A percentile compares a stretch with the other conserved stretches of the same genome.
phyloP scores from a whole-genome alignment of 345 rosid genomes.

The Nasturtium officinale region DNA sequence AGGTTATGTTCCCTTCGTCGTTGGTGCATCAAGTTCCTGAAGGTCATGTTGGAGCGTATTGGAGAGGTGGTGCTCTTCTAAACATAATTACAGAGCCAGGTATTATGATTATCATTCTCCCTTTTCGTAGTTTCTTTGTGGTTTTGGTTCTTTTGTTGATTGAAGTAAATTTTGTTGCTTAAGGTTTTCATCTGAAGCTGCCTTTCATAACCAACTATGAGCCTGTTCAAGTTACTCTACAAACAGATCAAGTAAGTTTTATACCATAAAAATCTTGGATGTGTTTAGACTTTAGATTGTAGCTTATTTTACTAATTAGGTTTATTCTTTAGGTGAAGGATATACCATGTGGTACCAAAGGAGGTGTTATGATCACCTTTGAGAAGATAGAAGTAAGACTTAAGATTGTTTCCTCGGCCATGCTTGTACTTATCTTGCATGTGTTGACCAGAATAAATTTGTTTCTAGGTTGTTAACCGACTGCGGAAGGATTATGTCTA shows the following conservation, averaged over 20 bases:
- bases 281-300: slow-evolving; percentile 13
- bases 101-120: slow-evolving; percentile 4
- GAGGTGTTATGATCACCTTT: slow-evolving; percentile 92
- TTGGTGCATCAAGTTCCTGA: slow-evolving; percentile 89
- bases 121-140: background rate
- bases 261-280: background rate
- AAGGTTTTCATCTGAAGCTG: slow-evolving; percentile 83
- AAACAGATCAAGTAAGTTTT: slow-evolving; percentile 72
- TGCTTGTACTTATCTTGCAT: slow-evolving; percentile 6
- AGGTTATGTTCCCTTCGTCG: slow-evolving; percentile 63
- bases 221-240: slow-evolving; percentile 95
- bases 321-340: slow-evolving; percentile 62
- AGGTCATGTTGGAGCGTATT: slow-evolving; percentile 95
- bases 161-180: slow-evolving; percentile 9
- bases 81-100: slow-evolving; percentile 71
- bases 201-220: slow-evolving; percentile 81
- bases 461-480: slow-evolving; percentile 75
- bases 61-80: slow-evolving; percentile 93
- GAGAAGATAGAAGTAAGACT: slow-evolving; percentile 83
- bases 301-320: slow-evolving; percentile 3
- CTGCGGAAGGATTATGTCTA: slow-evolving; percentile 76
- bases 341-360: slow-evolving; percentile 96
- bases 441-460: slow-evolving; percentile 1
- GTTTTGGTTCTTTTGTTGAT: background rate
- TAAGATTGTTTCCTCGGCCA: background rate